A percentile compares a stretch with the other conserved stretches of the same genome.
phyloP scores from a whole-genome alignment of 2,329 filamentous ascomycete species.

The Akanthomyces dipterigenus region DNA sequence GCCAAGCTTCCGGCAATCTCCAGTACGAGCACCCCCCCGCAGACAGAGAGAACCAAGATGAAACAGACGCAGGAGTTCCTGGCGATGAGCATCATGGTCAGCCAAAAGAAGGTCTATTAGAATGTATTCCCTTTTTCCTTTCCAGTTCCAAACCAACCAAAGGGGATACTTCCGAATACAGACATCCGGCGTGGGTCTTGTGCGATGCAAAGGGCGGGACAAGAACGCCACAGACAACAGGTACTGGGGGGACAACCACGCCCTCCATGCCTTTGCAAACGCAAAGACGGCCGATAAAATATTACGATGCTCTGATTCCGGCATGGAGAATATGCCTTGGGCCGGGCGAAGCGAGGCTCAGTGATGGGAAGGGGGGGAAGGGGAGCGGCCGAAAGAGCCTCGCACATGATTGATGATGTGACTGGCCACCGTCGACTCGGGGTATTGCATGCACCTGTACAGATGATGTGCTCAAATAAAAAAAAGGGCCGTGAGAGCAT shows the following conservation, averaged over 20 bases:
- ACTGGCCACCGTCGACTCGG: background rate
- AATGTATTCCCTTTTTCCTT: background rate
- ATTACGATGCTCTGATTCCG: background rate
- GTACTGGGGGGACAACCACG: background rate
- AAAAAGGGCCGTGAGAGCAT: background rate
- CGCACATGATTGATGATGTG: background rate
- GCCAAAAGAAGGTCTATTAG: background rate
- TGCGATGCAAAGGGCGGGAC: background rate
- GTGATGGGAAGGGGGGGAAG: background rate
- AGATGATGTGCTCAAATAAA: constrained; percentile 5
- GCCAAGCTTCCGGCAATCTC: background rate
- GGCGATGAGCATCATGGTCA: background rate
- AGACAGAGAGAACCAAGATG: background rate
- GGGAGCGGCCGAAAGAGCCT: background rate
- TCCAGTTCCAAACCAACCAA: background rate
- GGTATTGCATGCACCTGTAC: background rate
- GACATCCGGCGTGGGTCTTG: background rate
- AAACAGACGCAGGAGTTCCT: background rate
- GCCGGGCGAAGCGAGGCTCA: background rate
- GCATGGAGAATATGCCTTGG: background rate
- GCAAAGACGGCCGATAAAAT: background rate
- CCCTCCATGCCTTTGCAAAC: background rate
- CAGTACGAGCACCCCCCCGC: background rate
- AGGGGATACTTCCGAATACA: constrained; percentile 2
- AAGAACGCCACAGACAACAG: background rate